phyloP scores from a whole-genome alignment of 1,139 yeast species.

The Debaryomycetaceae sp. region DNA sequence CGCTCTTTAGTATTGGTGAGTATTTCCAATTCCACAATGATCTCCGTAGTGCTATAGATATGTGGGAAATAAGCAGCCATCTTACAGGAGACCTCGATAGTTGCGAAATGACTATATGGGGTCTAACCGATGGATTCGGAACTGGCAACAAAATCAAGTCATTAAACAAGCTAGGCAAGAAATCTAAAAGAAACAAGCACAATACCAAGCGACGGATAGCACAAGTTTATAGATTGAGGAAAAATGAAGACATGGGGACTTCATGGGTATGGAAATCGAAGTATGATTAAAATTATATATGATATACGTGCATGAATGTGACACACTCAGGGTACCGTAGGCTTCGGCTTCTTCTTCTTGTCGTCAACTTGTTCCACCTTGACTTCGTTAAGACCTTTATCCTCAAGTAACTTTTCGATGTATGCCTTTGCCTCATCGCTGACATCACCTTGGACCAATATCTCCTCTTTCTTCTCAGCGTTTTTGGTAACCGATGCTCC shows the following conservation, averaged over 20 bases:
- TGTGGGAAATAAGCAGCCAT: slow-evolving; percentile 23
- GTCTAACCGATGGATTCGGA: slow-evolving; percentile 21
- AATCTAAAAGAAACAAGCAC: slow-evolving; percentile 15
- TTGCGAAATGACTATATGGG: slow-evolving; percentile 21
- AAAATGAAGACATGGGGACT: slow-evolving; percentile 13
- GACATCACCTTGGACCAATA: slow-evolving; percentile 92
- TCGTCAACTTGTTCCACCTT: slow-evolving; percentile 86
- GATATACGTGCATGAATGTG: slow-evolving; percentile 1
- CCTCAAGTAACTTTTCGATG: slow-evolving; percentile 66
- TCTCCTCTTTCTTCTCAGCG: slow-evolving; percentile 88
- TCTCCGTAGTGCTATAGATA: slow-evolving; percentile 15
- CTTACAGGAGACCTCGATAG: slow-evolving; percentile 16
- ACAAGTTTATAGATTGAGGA: slow-evolving; percentile 18
- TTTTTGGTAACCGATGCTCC: slow-evolving; percentile 94
- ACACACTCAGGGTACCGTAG: slow-evolving; percentile 9
- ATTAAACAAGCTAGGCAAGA: slow-evolving; percentile 8
- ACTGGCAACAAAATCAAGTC: slow-evolving; percentile 12
- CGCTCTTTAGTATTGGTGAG: slow-evolving; percentile 18
- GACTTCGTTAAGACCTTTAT: slow-evolving; percentile 78
- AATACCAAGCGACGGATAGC: slow-evolving; percentile 22
- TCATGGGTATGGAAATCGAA: slow-evolving; percentile 18
- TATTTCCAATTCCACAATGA: slow-evolving; percentile 15
- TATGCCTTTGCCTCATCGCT: slow-evolving; percentile 86
- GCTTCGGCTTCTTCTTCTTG: slow-evolving; percentile 67
- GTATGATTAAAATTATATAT: slow-evolving; percentile 6